A percentile compares a stretch with the other conserved stretches of the same genome.
Conservation (phyloP, 371 early-diverging fungal genomes). For the Haplosporangium sp. region DNA sequence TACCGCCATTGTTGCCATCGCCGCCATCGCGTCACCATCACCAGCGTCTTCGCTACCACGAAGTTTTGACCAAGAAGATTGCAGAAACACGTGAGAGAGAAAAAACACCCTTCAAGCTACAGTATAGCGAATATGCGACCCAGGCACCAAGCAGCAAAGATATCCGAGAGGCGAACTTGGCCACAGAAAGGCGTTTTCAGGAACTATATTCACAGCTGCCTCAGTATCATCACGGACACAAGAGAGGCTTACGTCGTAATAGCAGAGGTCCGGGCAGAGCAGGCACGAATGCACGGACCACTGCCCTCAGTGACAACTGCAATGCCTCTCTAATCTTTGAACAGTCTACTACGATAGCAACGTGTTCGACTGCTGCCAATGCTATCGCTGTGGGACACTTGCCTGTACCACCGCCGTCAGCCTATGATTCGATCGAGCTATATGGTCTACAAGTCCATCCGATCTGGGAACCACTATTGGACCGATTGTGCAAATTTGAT, state of each 20-base stretch:
- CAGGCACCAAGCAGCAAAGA: conserved; percentile 31
- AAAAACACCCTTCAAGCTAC: conserved; percentile 14
- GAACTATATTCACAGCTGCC: background rate
- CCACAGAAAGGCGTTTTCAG: conserved; percentile 15
- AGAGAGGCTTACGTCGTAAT: too few relatives aligned
- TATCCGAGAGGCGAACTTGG: conserved; percentile 18
- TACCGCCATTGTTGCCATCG: too few relatives aligned
- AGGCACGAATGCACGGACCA: too few relatives aligned
- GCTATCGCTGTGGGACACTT: background rate
- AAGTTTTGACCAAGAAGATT: conserved; percentile 11
- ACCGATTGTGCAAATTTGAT: conserved; percentile 43
- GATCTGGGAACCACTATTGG: conserved; percentile 48
- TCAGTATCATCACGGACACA: too few relatives aligned
- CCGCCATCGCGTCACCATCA: too few relatives aligned
- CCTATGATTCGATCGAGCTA: conserved; percentile 37
- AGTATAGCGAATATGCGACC: conserved; percentile 29
- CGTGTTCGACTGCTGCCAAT: background rate
- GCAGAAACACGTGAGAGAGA: conserved; percentile 16
- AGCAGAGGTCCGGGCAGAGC: too few relatives aligned
- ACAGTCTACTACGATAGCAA: background rate
- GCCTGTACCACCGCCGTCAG: background rate
- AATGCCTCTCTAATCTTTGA: too few relatives aligned
- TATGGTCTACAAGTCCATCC: conserved; percentile 33
- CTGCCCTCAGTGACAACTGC: too few relatives aligned
- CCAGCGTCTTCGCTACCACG: background rate